Base-by-base conservation (phyloP, 1,139 yeast species). In the Saccharomyces hybrid region DNA sequence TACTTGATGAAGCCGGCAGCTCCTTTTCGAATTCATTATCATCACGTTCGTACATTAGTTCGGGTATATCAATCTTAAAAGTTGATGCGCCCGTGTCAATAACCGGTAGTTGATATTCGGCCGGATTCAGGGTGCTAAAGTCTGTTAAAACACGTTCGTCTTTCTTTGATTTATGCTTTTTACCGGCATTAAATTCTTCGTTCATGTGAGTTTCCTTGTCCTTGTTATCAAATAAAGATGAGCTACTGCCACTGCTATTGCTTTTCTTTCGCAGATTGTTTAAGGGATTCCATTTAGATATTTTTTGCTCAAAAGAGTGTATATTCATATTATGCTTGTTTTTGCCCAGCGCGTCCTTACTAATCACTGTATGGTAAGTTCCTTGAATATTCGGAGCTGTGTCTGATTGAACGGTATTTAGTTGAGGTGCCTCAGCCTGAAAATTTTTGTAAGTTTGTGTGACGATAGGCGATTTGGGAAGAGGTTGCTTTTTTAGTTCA, bases 261-360 rank as follows among this genome's bases (percentile, higher is more conserved):
- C 65, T 61, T 49, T 62, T 65, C 54, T 65, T 66, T 44, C 63
- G 58, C 14, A 62, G 56, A 32, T 66, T 64, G 48, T 60, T 55
- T 27, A 66, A 49, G 4, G 66, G 67, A 53, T 64, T 65, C 69
- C 69, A 65, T 54, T 64, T 63, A 0, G 65, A 60, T 16, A 62
- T 55, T 51, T 63, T 66, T 19, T 63, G 62, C 53, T 64, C 66
- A n/a, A 62, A 46, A 1, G 61, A 47, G 50, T 63, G 64, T 26
- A 61, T 52, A 32, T 60, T 58, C 14, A 60, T 61, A 31, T 57
- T 60, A 16, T 60, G 54, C 48, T 60, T 57, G 19, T 56, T 58
- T 38, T 62, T 60, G 3, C 55, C 56, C 11, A 63, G 49, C 4
- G 59, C 50, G 14, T 62, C 62, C 42, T 56, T 60, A 42, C 60